Percentiles rank a stretch among this genome's conserved stretches.
Conservation (phyloP, 2,329 filamentous ascomycete genomes). For the Penicillium sp. region DNA sequence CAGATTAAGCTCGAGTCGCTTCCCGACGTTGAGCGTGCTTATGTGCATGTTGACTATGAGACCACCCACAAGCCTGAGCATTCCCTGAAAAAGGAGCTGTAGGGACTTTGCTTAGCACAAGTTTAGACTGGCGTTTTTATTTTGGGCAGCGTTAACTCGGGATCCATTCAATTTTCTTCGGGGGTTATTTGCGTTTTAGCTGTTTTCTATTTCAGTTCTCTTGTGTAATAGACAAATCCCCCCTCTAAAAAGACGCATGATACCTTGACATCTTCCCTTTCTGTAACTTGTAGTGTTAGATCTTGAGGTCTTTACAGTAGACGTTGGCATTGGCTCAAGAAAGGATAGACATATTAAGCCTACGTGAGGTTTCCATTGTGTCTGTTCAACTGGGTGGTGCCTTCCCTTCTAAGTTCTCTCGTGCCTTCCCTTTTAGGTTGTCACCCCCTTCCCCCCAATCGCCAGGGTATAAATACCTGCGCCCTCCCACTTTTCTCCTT, state of each 20-base stretch:
- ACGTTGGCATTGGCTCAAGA: background rate
- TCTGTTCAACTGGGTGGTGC: background rate
- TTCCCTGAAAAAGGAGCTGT: slow-evolving; percentile 65
- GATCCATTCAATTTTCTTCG: background rate
- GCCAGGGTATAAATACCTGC: background rate
- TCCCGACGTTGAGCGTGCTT: slow-evolving; percentile 87
- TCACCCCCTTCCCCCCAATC: background rate
- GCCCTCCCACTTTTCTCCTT: background rate
- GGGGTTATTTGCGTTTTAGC: no score
- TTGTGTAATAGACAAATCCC: no score
- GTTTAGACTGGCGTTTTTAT: background rate
- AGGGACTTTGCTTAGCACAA: slow-evolving; percentile 4
- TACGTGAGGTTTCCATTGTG: no score
- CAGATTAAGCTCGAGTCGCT: slow-evolving; percentile 92
- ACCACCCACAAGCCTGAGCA: slow-evolving; percentile 93
- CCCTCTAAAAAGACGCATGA: no score
- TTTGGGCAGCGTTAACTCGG: background rate
- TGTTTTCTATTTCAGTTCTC: no score
- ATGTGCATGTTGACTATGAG: slow-evolving; percentile 97
- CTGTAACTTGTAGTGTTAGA: no score
- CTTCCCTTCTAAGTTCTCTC: background rate
- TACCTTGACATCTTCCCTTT: no score
- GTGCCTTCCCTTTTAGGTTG: background rate
- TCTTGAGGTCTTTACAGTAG: no score
- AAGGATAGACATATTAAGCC: no score